Percentiles rank a stretch among this genome's conserved stretches.
Conservation (phyloP, 1,284 basidiomycete genomes). For the Trichosporon ovoides region DNA sequence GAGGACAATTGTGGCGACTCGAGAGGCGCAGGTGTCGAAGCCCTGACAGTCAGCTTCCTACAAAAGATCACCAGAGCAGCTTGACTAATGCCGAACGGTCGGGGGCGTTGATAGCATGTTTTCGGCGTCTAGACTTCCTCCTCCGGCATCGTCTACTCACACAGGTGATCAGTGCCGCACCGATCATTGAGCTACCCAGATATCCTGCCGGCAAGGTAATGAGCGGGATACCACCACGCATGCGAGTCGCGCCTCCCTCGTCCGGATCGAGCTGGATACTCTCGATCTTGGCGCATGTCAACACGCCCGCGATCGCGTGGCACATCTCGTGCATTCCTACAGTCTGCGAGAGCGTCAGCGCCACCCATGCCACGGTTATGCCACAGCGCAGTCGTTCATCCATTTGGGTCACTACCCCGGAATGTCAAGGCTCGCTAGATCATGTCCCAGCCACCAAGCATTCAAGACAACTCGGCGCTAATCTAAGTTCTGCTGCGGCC, state of each 20-base stretch:
- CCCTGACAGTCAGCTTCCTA: slow-evolving; percentile 47
- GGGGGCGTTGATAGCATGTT: too few relatives aligned
- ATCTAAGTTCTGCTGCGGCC: too few relatives aligned
- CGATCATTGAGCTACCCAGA: slow-evolving; percentile 84
- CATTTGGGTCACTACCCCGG: too few relatives aligned
- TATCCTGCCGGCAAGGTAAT: slow-evolving; percentile 71
- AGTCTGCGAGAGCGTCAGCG: slow-evolving; percentile 56
- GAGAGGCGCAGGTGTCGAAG: slow-evolving; percentile 89
- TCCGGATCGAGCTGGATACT: slow-evolving; percentile 63
- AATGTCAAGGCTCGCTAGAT: too few relatives aligned
- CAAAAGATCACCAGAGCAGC: too few relatives aligned
- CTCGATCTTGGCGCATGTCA: slow-evolving; percentile 88
- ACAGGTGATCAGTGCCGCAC: slow-evolving; percentile 80
- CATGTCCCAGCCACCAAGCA: too few relatives aligned
- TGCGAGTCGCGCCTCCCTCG: slow-evolving; percentile 85
- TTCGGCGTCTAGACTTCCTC: too few relatives aligned
- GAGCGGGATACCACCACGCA: slow-evolving; percentile 85
- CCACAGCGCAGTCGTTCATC: too few relatives aligned
- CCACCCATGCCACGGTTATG: too few relatives aligned
- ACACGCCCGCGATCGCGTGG: slow-evolving; percentile 66
- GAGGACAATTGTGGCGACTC: slow-evolving; percentile 76
- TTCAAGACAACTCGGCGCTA: too few relatives aligned
- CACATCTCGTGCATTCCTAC: slow-evolving; percentile 86
- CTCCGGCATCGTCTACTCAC: too few relatives aligned
- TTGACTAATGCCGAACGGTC: too few relatives aligned